Evolutionary conservation across 116 monocot genomes (phyloP), one percentile per base, ranked within the genome.

Genomic region (Phalaenopsis hybrid): DNA sequence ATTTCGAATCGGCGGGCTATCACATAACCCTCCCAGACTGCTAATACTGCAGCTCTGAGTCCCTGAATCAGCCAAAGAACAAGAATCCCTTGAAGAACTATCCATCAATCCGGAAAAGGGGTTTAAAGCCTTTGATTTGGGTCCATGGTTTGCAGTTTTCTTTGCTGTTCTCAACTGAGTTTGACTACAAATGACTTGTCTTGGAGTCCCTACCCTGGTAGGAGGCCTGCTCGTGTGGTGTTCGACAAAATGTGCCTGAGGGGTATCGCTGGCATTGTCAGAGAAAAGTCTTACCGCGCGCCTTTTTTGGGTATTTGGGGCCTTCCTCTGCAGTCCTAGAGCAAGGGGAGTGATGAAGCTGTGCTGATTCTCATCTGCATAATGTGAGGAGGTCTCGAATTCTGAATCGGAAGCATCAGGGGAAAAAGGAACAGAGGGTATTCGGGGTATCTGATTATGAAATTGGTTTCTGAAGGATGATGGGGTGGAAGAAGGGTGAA

Each of bases 301-400:
- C 68, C 41, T 88, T 63, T 81, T 82, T 80, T 84, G 80, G 11
- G 84, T 78, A 2, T 37, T 78, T 9, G 21, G 50, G 9, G 34
- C 44, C 67, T 83, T 89, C 9, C 41, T 34, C 6, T 34, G 81
- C n/a, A 55, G 18, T 20, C 76, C 76, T 2, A 75, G 11, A 13
- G 50, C 50, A 43, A 75, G 21, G 11, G 89, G 82, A 51, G 91
- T 85, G 23, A 87, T 80, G 59, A 65, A 49, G 75, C 76, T 74
- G 49, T 84, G 79, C 2, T 79, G 87, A 77, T 93, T 93, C 87
- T 93, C 92, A 76, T 92, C 87, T 23, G 85, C 83, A 82, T 83
- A 92, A 6, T 69, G 79, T 18, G 86, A 74, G 8, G 75, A 45
- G 61, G 50, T 44, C 25, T 89, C 87, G 0, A 43, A 52, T 6